Base-by-base conservation (phyloP, 2,329 filamentous ascomycete genomes). In the Arthroderma uncinatum region DNA sequence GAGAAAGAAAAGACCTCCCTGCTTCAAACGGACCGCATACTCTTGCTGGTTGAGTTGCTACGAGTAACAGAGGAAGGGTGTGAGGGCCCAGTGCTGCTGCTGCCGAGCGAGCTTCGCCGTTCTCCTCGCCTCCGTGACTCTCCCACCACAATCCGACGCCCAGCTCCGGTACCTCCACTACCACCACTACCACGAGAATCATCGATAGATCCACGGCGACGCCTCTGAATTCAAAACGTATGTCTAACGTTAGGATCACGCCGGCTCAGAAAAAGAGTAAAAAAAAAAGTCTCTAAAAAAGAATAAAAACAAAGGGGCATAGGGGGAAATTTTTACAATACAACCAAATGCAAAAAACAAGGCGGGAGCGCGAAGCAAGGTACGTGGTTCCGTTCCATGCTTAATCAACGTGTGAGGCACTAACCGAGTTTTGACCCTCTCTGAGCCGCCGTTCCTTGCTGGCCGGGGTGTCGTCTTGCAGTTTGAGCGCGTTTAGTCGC, bases 401-500 rank as follows among this genome's bases (percentile, higher is more conserved):
- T 59, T 59, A 61, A 65, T 66, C 64, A 68, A 60, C 62, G 54
- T 63, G 62, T 64, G 64, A 64, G 55, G 63, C 59, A 74, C 74
- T 75, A 68, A 76, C 74, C 71, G 74, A 74, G 58, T 68, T 73
- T 61, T 72, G 70, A 62, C 67, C 67, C 60, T 65, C 67, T 63
- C 66, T 65, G 61, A 66, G 64, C 62, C 68, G 76, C 64, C 81
- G 79, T 64, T 88, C 85, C 64, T 80, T 73, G 50, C 64, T 60
- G 33, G 68, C 60, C 54, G 68, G 64, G 36, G 75, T 70, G 58
- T 84, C 87, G 71, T 97, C 92, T 70, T 95, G 87, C 67, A 97
- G 78, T 71, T 93, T 90, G 65, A 97, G 78, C 55, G 89, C 91
- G 73, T 96, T 89, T 63, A 97, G 79, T 64, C 89, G 82, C 74